Percentiles rank a stretch among this genome's conserved stretches.
Evolutionary conservation across 73 alveolate genomes (phyloP).

Genomic region (Paramecium octaurelia): DNA sequence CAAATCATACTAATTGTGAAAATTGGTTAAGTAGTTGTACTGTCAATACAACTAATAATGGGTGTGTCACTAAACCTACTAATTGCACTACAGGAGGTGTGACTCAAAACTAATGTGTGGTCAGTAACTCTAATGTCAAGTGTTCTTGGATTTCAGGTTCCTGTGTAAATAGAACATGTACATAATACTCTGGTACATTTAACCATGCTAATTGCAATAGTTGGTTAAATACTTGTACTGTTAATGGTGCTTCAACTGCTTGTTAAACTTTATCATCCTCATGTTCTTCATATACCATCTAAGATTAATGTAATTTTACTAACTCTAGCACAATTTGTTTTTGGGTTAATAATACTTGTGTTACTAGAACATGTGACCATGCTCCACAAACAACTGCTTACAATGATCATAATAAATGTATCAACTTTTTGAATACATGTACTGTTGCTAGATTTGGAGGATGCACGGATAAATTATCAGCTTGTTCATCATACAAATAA

Average conservation of each 20-base stretch:
- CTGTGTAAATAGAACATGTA: neutral
- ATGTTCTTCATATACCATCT: neutral
- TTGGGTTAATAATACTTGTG: conserved; percentile 2
- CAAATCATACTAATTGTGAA: conserved; percentile 16
- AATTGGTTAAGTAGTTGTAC: conserved; percentile 13
- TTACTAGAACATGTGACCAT: conserved; percentile 2
- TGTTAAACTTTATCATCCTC: neutral
- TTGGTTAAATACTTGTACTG: conserved; percentile 8
- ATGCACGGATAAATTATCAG: neutral
- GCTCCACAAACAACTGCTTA: neutral
- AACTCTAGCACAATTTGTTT: neutral
- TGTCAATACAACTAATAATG: neutral
- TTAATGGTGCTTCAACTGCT: neutral
- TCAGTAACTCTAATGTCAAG: neutral
- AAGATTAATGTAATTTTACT: neutral
- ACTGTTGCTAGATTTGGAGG: conserved; percentile 38
- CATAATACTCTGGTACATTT: neutral
- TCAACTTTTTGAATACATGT: neutral
- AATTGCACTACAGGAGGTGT: conserved; percentile 30
- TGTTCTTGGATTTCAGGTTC: neutral
- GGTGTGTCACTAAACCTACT: conserved; percentile 26
- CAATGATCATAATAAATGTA: neutral
- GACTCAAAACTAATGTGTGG: neutral
- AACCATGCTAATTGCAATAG: neutral
- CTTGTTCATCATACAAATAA: neutral